Conservation (phyloP, 116 monocot genomes). For the Dioscorea cayenensis region DNA sequence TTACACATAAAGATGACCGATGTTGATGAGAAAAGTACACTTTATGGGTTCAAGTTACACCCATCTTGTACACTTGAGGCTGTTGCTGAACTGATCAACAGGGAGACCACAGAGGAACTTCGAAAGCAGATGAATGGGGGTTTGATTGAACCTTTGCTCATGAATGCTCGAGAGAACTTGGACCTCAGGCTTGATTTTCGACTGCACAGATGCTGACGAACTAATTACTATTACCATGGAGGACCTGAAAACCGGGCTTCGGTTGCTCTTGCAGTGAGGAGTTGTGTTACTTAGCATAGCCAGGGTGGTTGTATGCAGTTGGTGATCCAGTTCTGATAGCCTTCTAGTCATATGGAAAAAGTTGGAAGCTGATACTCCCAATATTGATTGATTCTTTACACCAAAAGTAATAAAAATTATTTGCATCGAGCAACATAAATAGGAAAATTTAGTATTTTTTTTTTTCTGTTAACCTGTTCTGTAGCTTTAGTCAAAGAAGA, state of each 20-base stretch:
- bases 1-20: slow-evolving; percentile 61
- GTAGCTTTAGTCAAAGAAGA: neutral
- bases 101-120: slow-evolving; percentile 42
- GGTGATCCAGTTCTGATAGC: too few relatives aligned
- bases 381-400: too few relatives aligned
- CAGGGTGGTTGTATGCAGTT: neutral
- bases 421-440: neutral
- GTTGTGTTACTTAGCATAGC: neutral
- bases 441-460: neutral
- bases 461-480: neutral
- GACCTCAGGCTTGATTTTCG: slow-evolving; percentile 76
- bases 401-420: neutral
- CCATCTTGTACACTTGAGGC: slow-evolving; percentile 50
- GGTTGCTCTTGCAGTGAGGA: slow-evolving; percentile 26
- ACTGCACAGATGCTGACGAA: slow-evolving; percentile 46
- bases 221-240: slow-evolving; percentile 81
- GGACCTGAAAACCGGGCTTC: slow-evolving; percentile 61
- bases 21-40: slow-evolving; percentile 25
- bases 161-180: slow-evolving; percentile 79
- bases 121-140: slow-evolving; percentile 93
- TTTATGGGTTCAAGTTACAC: slow-evolving; percentile 84
- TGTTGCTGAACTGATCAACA: slow-evolving; percentile 45
- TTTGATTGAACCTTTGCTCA: slow-evolving; percentile 66
- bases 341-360: too few relatives aligned
- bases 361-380: too few relatives aligned